Base-by-base conservation (phyloP, 805 yeast genomes). In the Lachancea sp. region DNA sequence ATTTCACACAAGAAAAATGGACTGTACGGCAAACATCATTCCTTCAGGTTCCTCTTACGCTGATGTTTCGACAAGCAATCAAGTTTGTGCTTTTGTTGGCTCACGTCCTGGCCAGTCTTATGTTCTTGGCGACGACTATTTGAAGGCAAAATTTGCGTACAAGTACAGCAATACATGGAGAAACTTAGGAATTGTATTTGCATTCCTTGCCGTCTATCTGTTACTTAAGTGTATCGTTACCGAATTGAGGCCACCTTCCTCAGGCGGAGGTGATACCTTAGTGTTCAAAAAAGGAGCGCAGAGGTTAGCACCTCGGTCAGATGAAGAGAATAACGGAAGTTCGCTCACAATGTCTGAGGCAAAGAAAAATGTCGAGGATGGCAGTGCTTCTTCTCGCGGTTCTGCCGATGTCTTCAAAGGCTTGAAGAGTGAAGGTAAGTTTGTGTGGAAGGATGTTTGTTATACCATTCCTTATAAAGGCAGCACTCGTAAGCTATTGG, bases 161-260 rank as follows among this genome's bases (percentile, higher is more conserved):
- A 55, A 55, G 16, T 76, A 70, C 52, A 47, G 60, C 16, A 85
- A 86, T 60, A 70, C 74, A 36, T 86, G 95, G 95, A 77, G 95
- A 67, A 83, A 86, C 58, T 70, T 81, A 42, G 95, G 88, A 54
- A 75, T 81, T 44, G 44, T 74, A 44, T 56, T 78, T 54, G 85
- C 73, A 2, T 80, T 55, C 36, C 29, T 53, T 29, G 35, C 47
- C 16, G 53, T 55, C 19, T 55, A 53, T 28, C 17, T 53, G 17
- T 41, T 37, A 4, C 8, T 50, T 13, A 55, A 55, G 25, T 46
- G 51, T 32, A 8, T 50, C 9, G 19, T 53, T 2, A 55, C 58
- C 22, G 60, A 55, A 38, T 40, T 45, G 13, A 55, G 51, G 29
- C 49, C 51, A 26, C 52, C 58, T 8, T 50, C 49, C 16, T 47